Conservation (phyloP, 148 eudicot species). For the Linanthus parryae region DNA sequence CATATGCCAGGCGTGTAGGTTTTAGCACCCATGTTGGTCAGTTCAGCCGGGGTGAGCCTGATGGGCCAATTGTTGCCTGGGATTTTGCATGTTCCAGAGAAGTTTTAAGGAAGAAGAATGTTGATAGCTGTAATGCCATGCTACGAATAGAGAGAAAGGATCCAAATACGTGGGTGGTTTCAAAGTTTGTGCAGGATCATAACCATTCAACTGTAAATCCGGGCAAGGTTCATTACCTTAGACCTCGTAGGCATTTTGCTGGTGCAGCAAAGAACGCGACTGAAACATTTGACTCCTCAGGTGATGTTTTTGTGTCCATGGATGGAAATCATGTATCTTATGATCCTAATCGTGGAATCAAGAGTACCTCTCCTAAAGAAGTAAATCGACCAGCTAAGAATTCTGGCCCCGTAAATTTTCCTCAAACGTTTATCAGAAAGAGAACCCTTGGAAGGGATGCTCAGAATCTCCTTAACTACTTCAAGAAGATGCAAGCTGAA, state of each 20-base stretch:
- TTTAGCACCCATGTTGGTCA: slow-evolving; percentile 37
- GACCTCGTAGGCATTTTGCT: slow-evolving; percentile 41
- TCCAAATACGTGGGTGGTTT: slow-evolving; percentile 36
- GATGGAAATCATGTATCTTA: slow-evolving; percentile 26
- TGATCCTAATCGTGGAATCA: slow-evolving; percentile 13
- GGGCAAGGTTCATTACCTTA: slow-evolving; percentile 33
- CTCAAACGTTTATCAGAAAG: slow-evolving; percentile 12
- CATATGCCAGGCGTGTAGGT: slow-evolving; percentile 33
- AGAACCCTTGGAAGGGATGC: slow-evolving; percentile 21
- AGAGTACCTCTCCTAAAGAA: slow-evolving; percentile 18
- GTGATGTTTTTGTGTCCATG: slow-evolving; percentile 22
- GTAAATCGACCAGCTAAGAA: slow-evolving; percentile 9
- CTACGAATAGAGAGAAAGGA: slow-evolving; percentile 30
- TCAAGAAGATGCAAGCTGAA: slow-evolving; percentile 27
- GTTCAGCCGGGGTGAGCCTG: slow-evolving; percentile 28
- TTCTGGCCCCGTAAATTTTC: slow-evolving; percentile 13
- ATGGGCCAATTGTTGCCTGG: slow-evolving; percentile 39
- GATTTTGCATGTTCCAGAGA: slow-evolving; percentile 37
- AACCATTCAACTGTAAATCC: slow-evolving; percentile 31
- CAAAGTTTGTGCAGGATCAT: slow-evolving; percentile 44
- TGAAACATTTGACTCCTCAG: slow-evolving; percentile 19
- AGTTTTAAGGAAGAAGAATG: slow-evolving; percentile 29
- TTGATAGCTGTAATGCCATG: slow-evolving; percentile 33
- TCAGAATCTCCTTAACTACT: slow-evolving; percentile 22
- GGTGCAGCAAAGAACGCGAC: slow-evolving; percentile 21